phyloP scores from a whole-genome alignment of 2,329 filamentous ascomycete genomes.

The Colletotrichum sp. region DNA sequence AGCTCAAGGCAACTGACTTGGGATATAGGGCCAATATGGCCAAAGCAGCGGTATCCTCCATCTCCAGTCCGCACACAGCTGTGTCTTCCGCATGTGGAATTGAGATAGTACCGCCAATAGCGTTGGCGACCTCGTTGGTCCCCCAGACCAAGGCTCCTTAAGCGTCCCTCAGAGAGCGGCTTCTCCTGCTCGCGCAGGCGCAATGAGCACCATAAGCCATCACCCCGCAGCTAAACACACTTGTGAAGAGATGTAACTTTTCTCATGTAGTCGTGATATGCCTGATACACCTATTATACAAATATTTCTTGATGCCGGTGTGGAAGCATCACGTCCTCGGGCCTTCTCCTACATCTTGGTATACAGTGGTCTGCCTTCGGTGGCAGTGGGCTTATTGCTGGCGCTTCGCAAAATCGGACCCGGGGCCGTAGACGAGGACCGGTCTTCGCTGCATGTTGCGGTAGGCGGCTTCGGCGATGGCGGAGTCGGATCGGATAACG shows the following conservation, averaged over 20 bases:
- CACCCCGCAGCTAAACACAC: background rate
- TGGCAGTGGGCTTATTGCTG: slow-evolving; percentile 9
- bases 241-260: slow-evolving; percentile 5
- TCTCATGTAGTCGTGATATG: slow-evolving; percentile 18
- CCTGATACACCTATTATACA: slow-evolving; percentile 18
- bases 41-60: background rate
- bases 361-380: background rate
- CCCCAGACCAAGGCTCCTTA: background rate
- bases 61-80: background rate
- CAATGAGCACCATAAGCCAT: background rate
- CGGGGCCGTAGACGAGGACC: slow-evolving; percentile 61
- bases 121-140: background rate
- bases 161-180: background rate
- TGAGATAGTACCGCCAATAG: background rate
- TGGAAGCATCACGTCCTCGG: background rate
- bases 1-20: background rate
- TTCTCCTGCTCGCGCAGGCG: background rate
- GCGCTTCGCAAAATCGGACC: slow-evolving; percentile 32
- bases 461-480: slow-evolving; percentile 77
- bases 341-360: slow-evolving; percentile 11
- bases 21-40: background rate
- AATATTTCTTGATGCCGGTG: slow-evolving; percentile 7
- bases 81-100: background rate
- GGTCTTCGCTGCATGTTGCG: slow-evolving; percentile 75
- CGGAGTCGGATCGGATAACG: slow-evolving; percentile 90